Evolutionary conservation across 495 filamentous ascomycete species (phyloP).

Genomic region (Polyplosphaeria fusca): DNA sequence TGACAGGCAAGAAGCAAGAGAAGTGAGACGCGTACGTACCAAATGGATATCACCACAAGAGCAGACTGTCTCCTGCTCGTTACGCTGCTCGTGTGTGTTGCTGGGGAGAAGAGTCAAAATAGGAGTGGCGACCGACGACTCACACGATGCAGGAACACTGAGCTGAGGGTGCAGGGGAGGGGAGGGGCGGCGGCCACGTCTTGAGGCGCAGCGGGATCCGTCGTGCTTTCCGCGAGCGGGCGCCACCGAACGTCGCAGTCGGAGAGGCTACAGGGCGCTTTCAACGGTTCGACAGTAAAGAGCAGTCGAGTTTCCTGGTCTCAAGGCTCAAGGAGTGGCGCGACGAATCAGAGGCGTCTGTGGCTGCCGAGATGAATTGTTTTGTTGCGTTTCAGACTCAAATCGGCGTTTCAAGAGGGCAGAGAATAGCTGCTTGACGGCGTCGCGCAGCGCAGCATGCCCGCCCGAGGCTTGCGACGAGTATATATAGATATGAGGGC

Average conservation of each 20-base stretch:
- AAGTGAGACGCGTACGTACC: neutral
- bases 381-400: slow-evolving; percentile 23
- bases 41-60: neutral
- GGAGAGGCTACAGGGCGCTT: slow-evolving; percentile 18
- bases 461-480: too few relatives aligned
- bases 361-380: slow-evolving; percentile 18
- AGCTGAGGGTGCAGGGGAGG: neutral
- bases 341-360: slow-evolving; percentile 18
- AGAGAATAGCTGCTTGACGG: too few relatives aligned
- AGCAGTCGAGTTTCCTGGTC: slow-evolving; percentile 10
- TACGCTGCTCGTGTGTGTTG: neutral
- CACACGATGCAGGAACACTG: neutral
- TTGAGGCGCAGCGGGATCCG: slow-evolving; percentile 20
- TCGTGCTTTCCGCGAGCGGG: neutral
- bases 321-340: neutral
- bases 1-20: neutral
- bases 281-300: slow-evolving; percentile 17
- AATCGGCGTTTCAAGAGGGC: slow-evolving; percentile 27
- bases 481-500: too few relatives aligned
- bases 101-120: neutral
- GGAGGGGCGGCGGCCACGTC: neutral
- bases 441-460: too few relatives aligned
- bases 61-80: neutral
- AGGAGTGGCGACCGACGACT: neutral
- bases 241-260: neutral